Evolutionary conservation across 495 filamentous ascomycete species (phyloP).

Genomic region (Trichoderma virens): DNA sequence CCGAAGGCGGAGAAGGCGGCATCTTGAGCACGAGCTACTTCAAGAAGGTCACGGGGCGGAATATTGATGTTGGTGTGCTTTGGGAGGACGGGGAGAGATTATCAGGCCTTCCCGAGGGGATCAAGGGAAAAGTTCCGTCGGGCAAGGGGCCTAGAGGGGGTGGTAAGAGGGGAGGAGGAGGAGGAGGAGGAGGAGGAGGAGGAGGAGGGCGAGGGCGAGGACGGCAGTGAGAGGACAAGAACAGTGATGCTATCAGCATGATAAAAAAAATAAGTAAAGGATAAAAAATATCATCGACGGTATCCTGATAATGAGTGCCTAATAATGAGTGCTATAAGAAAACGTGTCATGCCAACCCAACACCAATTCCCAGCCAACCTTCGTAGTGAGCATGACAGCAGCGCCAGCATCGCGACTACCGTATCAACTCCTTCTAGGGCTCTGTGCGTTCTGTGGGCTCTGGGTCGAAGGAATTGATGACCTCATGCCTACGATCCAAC

Average conservation of each 20-base stretch:
- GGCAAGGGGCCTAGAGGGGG: slow-evolving; percentile 33
- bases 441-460: too few relatives aligned
- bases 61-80: slow-evolving; percentile 51
- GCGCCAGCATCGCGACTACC: too few relatives aligned
- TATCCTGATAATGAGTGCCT: too few relatives aligned
- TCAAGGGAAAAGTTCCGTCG: slow-evolving; percentile 35
- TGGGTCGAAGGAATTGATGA: too few relatives aligned
- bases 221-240: neutral
- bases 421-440: too few relatives aligned
- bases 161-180: slow-evolving; percentile 16
- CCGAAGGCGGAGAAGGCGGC: slow-evolving; percentile 40
- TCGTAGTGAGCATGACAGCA: too few relatives aligned
- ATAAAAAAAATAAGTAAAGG: too few relatives aligned
- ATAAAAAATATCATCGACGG: too few relatives aligned
- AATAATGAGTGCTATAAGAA: too few relatives aligned
- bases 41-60: slow-evolving; percentile 49
- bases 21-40: slow-evolving; percentile 37
- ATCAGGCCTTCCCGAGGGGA: slow-evolving; percentile 42
- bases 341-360: too few relatives aligned
- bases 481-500: neutral
- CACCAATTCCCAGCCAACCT: too few relatives aligned
- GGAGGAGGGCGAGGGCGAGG: slow-evolving; percentile 16
- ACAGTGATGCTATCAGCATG: neutral
- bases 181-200: slow-evolving; percentile 17
- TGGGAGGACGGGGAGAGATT: slow-evolving; percentile 58